phyloP scores from a whole-genome alignment of 331 rosid genomes.

The Phaseolus coccineus region DNA sequence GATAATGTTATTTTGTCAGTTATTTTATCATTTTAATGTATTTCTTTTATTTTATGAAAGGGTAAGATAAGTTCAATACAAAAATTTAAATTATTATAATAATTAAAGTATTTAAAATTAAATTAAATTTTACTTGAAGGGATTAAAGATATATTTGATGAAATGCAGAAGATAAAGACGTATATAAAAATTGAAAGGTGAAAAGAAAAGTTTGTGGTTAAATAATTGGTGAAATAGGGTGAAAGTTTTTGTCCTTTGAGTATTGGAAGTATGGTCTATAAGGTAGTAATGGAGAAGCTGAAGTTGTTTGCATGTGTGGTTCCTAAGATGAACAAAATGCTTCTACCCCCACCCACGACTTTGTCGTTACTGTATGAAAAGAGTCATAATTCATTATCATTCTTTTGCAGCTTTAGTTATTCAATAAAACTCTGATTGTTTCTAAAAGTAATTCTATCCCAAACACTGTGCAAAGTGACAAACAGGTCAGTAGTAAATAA shows the following conservation, averaged over 20 bases:
- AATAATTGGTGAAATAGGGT: not conserved
- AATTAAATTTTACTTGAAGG: too few relatives aligned
- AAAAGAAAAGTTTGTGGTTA: not conserved
- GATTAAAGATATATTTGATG: too few relatives aligned
- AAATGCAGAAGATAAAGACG: not conserved
- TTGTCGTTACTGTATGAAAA: slow-evolving; percentile 41
- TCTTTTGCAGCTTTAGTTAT: slow-evolving; percentile 40
- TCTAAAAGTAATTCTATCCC: slow-evolving; percentile 24
- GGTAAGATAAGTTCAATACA: too few relatives aligned
- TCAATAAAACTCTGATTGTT: slow-evolving; percentile 37
- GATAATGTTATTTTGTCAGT: too few relatives aligned
- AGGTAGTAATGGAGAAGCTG: slow-evolving; percentile 31
- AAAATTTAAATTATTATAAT: too few relatives aligned
- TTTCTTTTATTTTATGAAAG: too few relatives aligned
- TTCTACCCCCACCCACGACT: slow-evolving; percentile 13
- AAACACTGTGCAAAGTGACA: not conserved
- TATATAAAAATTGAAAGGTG: not conserved
- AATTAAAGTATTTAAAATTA: too few relatives aligned
- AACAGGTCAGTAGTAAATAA: slow-evolving; percentile 17
- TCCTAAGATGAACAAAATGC: slow-evolving; percentile 38
- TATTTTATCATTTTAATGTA: too few relatives aligned
- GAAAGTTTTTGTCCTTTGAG: slow-evolving; percentile 9
- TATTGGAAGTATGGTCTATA: not conserved
- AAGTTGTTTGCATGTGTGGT: slow-evolving; percentile 35
- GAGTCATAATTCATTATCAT: not conserved